phyloP scores from a whole-genome alignment of 179 eudicot genomes.

The Patellifolia procumbens region DNA sequence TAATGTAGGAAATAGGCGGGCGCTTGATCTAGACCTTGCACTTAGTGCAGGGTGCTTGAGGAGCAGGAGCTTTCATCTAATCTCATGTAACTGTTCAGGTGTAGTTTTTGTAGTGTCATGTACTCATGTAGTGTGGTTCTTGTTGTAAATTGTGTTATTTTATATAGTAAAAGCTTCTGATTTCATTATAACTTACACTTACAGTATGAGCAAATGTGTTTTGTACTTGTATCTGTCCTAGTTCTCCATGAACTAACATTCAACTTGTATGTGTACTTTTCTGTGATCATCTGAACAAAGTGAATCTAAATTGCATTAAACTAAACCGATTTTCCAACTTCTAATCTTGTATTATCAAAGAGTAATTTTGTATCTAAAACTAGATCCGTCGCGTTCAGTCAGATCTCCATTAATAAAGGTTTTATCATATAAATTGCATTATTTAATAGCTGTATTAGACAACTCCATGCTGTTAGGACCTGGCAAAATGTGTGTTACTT shows the following conservation, averaged over 20 bases:
- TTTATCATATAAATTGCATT: constrained; percentile 24
- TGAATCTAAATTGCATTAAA: constrained; percentile 24
- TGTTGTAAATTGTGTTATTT: constrained; percentile 51
- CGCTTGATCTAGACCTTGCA: too few relatives aligned
- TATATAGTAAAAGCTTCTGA: constrained; percentile 26
- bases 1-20: too few relatives aligned
- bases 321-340: constrained; percentile 4
- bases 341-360: constrained; percentile 9
- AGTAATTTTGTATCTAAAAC: constrained; percentile 23
- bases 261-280: constrained; percentile 10
- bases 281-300: constrained; percentile 12
- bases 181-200: constrained; percentile 13
- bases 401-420: constrained; percentile 30
- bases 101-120: constrained; percentile 26
- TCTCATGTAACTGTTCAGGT: constrained; percentile 25
- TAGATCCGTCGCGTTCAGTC: constrained; percentile 31
- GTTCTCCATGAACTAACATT: neutral
- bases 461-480: constrained; percentile 38
- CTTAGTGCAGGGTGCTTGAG: constrained; percentile 19
- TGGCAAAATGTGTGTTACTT: constrained; percentile 28
- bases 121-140: constrained; percentile 35
- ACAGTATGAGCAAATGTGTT: neutral
- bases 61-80: constrained; percentile 22
- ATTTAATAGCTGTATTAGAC: constrained; percentile 35
- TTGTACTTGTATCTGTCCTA: neutral